Conservation (phyloP, 352 stramenopile genomes). For the Phytophthora kernoviae region DNA sequence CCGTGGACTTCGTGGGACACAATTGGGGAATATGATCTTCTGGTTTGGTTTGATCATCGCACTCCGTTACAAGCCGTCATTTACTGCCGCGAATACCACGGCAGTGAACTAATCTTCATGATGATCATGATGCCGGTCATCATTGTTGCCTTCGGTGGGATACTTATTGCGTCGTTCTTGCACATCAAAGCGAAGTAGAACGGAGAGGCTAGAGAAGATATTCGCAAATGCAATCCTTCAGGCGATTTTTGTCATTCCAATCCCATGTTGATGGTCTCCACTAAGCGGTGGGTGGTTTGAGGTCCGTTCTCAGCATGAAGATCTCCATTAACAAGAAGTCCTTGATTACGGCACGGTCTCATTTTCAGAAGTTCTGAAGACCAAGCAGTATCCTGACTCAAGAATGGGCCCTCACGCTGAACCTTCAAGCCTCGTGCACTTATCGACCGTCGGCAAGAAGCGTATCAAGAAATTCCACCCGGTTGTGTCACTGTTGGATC, state of each 20-base stretch:
- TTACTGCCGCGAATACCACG: constrained; percentile 72
- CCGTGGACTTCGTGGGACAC: constrained; percentile 60
- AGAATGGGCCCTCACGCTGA: constrained; percentile 23
- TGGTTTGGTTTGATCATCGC: constrained; percentile 71
- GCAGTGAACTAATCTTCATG: constrained; percentile 70
- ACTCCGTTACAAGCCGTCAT: constrained; percentile 61
- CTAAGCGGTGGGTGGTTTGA: too few relatives aligned
- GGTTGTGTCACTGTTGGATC: constrained; percentile 72
- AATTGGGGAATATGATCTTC: constrained; percentile 70
- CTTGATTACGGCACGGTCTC: too few relatives aligned
- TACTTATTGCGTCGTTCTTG: constrained; percentile 39
- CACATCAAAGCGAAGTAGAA: constrained; percentile 21
- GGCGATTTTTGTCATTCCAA: too few relatives aligned
- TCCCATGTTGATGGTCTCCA: too few relatives aligned
- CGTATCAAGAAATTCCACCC: constrained; percentile 64
- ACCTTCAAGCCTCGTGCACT: constrained; percentile 16
- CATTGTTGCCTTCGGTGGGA: constrained; percentile 43
- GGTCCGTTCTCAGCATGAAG: too few relatives aligned
- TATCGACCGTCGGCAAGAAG: constrained; percentile 23
- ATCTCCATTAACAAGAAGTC: too few relatives aligned
- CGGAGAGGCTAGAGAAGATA: neutral
- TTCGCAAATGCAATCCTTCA: neutral
- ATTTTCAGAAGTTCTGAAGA: too few relatives aligned
- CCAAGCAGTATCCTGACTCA: too few relatives aligned
- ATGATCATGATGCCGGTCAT: constrained; percentile 70